Conservation (phyloP, 257 asterid genomes). For the Rehmannia glutinosa region DNA sequence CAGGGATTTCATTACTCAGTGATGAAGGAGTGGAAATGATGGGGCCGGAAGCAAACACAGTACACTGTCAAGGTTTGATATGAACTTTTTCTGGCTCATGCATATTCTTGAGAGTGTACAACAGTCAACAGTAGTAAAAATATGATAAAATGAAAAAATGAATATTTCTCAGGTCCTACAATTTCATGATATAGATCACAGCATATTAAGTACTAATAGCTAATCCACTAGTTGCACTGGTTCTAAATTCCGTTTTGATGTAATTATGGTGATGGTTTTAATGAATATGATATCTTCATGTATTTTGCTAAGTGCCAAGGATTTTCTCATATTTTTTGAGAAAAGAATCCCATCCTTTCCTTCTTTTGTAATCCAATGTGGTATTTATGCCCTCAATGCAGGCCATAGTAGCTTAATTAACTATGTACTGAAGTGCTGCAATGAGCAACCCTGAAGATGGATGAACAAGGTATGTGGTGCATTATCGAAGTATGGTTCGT, state of each 20-base stretch:
- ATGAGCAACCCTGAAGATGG: constrained; percentile 23
- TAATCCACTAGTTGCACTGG: neutral
- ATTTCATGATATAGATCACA: neutral
- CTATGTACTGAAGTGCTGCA: constrained; percentile 23
- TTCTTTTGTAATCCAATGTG: constrained; percentile 3
- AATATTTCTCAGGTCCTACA: neutral
- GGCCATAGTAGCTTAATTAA: constrained; percentile 42
- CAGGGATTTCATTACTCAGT: constrained; percentile 62
- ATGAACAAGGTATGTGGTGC: constrained; percentile 8
- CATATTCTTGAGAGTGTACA: constrained; percentile 4
- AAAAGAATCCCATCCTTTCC: neutral
- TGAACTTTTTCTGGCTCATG: neutral
- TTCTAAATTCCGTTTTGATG: no score
- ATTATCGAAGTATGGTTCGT: neutral
- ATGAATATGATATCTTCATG: no score
- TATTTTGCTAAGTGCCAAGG: no score
- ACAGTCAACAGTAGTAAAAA: neutral
- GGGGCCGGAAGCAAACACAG: constrained; percentile 64
- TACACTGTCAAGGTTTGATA: constrained; percentile 55
- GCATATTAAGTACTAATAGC: neutral
- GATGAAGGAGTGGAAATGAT: constrained; percentile 62
- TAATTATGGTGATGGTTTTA: no score
- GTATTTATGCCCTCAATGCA: constrained; percentile 31
- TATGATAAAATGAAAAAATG: neutral
- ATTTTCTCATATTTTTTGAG: neutral